Conservation (phyloP, 2,329 filamentous ascomycete species). For the Penicillium sp. region DNA sequence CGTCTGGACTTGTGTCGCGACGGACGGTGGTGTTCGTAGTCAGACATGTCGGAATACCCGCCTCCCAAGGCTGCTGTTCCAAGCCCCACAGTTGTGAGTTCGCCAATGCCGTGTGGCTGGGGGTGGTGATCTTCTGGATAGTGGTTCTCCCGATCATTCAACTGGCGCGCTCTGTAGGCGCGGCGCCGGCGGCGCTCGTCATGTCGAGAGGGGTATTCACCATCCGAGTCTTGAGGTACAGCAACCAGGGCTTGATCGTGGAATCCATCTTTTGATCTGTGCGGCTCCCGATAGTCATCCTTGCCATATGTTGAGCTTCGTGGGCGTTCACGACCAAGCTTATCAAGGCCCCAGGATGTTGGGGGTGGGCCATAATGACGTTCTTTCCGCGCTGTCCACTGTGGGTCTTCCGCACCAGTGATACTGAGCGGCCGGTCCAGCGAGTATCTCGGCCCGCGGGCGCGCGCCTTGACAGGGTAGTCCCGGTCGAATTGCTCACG, state of each 20-base stretch:
- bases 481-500: constrained; percentile 49
- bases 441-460: constrained; percentile 24
- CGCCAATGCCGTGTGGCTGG: constrained; percentile 15
- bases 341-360: constrained; percentile 39
- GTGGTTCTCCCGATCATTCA: constrained; percentile 17
- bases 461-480: constrained; percentile 38
- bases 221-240: constrained; percentile 50
- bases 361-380: constrained; percentile 38
- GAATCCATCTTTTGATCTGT: constrained; percentile 33
- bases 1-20: constrained; percentile 23
- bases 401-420: constrained; percentile 37
- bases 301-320: constrained; percentile 28
- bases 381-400: constrained; percentile 27
- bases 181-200: constrained; percentile 45
- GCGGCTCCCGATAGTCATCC: constrained; percentile 38
- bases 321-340: constrained; percentile 30
- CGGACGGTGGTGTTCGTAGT: constrained; percentile 25
- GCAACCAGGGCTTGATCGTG: constrained; percentile 46
- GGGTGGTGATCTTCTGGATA: constrained; percentile 22
- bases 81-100: constrained; percentile 28
- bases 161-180: constrained; percentile 24
- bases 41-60: constrained; percentile 36
- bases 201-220: constrained; percentile 43
- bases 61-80: constrained; percentile 38
- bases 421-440: constrained; percentile 41